phyloP scores from a whole-genome alignment of 768 basidiomycete species.

The Rubroboletus satanas region DNA sequence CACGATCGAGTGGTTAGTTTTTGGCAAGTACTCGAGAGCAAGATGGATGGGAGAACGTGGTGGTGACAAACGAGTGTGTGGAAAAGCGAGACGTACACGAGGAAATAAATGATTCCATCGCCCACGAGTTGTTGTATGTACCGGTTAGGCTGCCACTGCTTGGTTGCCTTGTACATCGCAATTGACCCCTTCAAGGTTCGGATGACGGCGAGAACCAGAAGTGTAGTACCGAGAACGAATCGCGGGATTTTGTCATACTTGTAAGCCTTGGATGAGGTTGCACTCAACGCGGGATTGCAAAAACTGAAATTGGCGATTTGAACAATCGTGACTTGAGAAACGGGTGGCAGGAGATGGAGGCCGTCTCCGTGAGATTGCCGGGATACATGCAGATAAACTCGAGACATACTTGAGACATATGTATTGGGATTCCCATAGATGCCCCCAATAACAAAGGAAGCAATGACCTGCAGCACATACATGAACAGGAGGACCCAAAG shows the following conservation, averaged over 20 bases:
- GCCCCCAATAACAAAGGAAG: neutral
- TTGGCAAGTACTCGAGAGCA: no score
- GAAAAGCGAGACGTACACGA: neutral
- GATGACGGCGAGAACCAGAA: neutral
- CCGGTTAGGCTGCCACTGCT: constrained; percentile 7
- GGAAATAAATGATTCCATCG: constrained; percentile 11
- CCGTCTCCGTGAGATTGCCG: neutral
- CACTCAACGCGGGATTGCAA: neutral
- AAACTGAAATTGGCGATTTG: neutral
- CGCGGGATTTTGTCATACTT: neutral
- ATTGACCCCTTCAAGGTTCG: neutral
- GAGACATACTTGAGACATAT: neutral
- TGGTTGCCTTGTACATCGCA: constrained; percentile 6
- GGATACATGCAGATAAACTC: neutral
- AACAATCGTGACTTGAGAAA: neutral
- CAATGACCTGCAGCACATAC: neutral
- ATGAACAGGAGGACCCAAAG: neutral
- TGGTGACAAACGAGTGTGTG: no score
- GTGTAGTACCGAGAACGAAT: neutral
- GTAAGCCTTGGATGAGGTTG: neutral
- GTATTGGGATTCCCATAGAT: neutral
- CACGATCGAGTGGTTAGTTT: neutral
- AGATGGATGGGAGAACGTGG: neutral
- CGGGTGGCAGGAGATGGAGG: neutral
- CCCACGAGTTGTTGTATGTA: constrained; percentile 1